Conservation (phyloP, 2,329 filamentous ascomycete genomes). For the Sarocladium brachiariae region DNA sequence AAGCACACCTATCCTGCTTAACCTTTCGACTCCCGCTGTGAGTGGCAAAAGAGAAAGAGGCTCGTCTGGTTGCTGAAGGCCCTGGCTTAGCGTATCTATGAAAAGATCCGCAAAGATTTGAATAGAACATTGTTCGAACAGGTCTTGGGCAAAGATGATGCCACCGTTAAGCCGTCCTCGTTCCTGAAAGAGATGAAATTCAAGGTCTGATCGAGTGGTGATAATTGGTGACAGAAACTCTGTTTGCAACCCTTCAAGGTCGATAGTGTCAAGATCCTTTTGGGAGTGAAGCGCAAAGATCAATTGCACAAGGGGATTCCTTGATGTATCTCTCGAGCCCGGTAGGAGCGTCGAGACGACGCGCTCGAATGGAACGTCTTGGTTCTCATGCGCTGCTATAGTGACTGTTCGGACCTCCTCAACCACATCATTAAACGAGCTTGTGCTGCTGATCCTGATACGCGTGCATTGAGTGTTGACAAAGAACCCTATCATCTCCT, state of each 20-base stretch:
- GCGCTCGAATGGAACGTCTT: slow-evolving; percentile 17
- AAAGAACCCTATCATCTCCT: slow-evolving; percentile 19
- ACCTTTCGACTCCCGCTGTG: background rate
- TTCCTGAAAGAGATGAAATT: slow-evolving; percentile 18
- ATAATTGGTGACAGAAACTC: background rate
- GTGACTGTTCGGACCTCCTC: slow-evolving; percentile 13
- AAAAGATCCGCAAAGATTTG: slow-evolving; percentile 15
- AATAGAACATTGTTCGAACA: slow-evolving; percentile 15
- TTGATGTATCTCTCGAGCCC: slow-evolving; percentile 6
- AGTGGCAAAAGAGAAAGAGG: slow-evolving; percentile 1
- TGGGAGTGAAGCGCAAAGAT: slow-evolving; percentile 13
- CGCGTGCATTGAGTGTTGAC: slow-evolving; percentile 21
- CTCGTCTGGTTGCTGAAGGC: slow-evolving; percentile 10
- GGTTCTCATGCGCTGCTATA: slow-evolving; percentile 14
- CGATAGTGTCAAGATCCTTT: background rate
- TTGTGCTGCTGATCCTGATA: slow-evolving; percentile 13
- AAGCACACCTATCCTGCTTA: slow-evolving; percentile 9
- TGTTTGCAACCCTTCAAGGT: slow-evolving; percentile 11
- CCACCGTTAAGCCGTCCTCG: slow-evolving; percentile 7
- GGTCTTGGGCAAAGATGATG: slow-evolving; percentile 13
- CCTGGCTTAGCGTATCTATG: slow-evolving; percentile 11
- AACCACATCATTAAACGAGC: slow-evolving; percentile 13
- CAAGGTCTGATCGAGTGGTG: slow-evolving; percentile 15
- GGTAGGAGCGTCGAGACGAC: slow-evolving; percentile 11
- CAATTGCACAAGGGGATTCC: slow-evolving; percentile 11